These are phyloP conservation scores for Haematococcus lacustris DNA, from an alignment of 139 green algal genomes.

Conservation along the genomic window DNA sequence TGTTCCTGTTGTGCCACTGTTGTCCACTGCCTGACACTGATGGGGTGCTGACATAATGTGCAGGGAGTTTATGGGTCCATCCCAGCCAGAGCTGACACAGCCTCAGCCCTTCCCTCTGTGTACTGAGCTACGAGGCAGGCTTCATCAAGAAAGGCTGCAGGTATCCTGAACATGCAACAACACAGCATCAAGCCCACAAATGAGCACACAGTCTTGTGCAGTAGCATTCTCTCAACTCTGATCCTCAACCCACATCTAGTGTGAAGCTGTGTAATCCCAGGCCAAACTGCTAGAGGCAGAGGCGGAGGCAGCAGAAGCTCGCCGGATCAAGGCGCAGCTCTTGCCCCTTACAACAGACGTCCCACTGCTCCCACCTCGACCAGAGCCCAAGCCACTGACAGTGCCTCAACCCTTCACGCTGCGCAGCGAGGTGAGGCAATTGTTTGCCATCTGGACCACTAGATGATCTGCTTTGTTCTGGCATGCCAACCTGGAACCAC, in stretches of 20 bases:
- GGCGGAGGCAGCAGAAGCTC: conserved; percentile 1
- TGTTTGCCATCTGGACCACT: too few relatives aligned
- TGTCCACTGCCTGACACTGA: too few relatives aligned
- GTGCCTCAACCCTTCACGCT: conserved; percentile 45
- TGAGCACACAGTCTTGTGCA: too few relatives aligned
- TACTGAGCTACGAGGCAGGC: conserved; percentile 23
- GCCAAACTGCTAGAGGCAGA: conserved; percentile 9
- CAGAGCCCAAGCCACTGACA: conserved; percentile 35
- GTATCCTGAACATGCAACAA: conserved; percentile 8
- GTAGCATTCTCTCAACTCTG: too few relatives aligned
- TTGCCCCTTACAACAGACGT: conserved; percentile 29
- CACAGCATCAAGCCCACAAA: not conserved
- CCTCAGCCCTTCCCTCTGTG: conserved; percentile 32
- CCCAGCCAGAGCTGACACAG: too few relatives aligned
- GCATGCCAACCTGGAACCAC: too few relatives aligned
- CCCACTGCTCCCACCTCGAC: conserved; percentile 27
- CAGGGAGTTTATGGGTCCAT: too few relatives aligned
- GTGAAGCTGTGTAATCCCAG: not conserved
- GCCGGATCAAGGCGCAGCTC: conserved; percentile 15
- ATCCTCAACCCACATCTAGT: too few relatives aligned
- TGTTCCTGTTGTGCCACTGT: too few relatives aligned
- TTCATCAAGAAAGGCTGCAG: conserved; percentile 13
- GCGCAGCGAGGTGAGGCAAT: conserved; percentile 29
- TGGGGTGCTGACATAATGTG: too few relatives aligned
- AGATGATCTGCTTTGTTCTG: too few relatives aligned